Evolutionary conservation across 2,329 filamentous ascomycete species (phyloP).

Genomic region (Simplicillium aogashimaense): DNA sequence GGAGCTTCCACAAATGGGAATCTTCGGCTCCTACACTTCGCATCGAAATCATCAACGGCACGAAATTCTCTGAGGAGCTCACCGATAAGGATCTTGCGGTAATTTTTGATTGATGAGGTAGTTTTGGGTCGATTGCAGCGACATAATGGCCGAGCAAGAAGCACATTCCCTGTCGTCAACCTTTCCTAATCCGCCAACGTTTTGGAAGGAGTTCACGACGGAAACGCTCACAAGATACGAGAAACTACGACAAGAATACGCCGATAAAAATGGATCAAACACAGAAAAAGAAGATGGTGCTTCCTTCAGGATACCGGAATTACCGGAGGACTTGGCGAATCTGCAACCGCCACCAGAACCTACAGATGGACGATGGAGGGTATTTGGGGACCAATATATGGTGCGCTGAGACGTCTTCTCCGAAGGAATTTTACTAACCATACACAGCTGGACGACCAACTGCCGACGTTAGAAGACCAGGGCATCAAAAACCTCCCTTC

Average conservation of each 20-base stretch:
- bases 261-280: slow-evolving; percentile 16
- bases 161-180: slow-evolving; percentile 46
- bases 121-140: too few relatives aligned
- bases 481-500: slow-evolving; percentile 56
- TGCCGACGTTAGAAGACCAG: slow-evolving; percentile 59
- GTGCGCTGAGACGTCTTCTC: slow-evolving; percentile 17
- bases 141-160: slow-evolving; percentile 47
- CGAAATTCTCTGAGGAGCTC: neutral
- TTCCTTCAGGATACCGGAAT: slow-evolving; percentile 26
- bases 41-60: neutral
- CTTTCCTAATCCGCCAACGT: slow-evolving; percentile 80
- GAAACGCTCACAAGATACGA: slow-evolving; percentile 55
- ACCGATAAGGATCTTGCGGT: too few relatives aligned
- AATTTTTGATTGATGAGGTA: too few relatives aligned
- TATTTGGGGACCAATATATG: slow-evolving; percentile 61
- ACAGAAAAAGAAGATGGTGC: slow-evolving; percentile 12
- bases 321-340: slow-evolving; percentile 64
- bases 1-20: neutral
- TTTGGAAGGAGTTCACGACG: slow-evolving; percentile 80
- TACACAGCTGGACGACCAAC: slow-evolving; percentile 44
- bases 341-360: slow-evolving; percentile 77
- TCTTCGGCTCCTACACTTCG: slow-evolving; percentile 1
- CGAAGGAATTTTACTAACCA: neutral
- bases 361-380: slow-evolving; percentile 56
- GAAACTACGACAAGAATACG: slow-evolving; percentile 28